phyloP scores from a whole-genome alignment of 176 grass and related monocot species.

The Juncus inflexus region DNA sequence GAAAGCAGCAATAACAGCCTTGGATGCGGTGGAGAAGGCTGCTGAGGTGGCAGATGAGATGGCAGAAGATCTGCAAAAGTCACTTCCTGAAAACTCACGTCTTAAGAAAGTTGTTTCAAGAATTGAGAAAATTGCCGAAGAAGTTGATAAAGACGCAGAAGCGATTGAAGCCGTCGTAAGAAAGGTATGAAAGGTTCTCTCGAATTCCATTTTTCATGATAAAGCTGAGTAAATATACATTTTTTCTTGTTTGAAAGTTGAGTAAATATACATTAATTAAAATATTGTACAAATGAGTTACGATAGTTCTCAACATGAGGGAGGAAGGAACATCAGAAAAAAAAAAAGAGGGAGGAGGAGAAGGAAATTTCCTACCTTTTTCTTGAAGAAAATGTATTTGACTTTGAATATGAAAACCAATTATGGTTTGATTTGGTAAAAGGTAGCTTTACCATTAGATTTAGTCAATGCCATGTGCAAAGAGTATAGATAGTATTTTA shows the following conservation, averaged over 20 bases:
- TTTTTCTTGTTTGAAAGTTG: no score
- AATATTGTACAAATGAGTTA: no score
- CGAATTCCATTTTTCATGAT: not conserved
- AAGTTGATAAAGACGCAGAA: slow-evolving; percentile 51
- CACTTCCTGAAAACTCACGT: slow-evolving; percentile 46
- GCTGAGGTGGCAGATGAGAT: slow-evolving; percentile 52
- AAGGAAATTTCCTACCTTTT: not conserved
- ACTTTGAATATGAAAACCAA: not conserved
- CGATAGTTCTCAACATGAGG: no score
- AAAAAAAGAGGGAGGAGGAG: no score
- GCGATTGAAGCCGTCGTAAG: slow-evolving; percentile 43
- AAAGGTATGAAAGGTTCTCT: slow-evolving; percentile 37
- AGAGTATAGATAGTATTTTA: no score
- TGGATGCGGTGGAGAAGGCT: slow-evolving; percentile 48
- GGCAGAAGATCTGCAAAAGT: slow-evolving; percentile 30
- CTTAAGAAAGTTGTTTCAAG: slow-evolving; percentile 34
- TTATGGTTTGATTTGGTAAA: not conserved
- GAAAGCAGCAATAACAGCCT: slow-evolving; percentile 25
- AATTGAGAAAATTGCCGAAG: slow-evolving; percentile 50
- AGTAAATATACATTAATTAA: no score
- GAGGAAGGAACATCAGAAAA: no score
- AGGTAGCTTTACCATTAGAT: not conserved
- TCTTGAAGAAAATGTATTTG: slow-evolving; percentile 8
- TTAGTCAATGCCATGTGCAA: no score
- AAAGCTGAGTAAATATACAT: no score